Percentiles rank a stretch among this genome's conserved stretches.
These are phyloP conservation scores for Debaryomyces maramus DNA, from an alignment of 805 yeast genomes.

Conservation along the genomic window DNA sequence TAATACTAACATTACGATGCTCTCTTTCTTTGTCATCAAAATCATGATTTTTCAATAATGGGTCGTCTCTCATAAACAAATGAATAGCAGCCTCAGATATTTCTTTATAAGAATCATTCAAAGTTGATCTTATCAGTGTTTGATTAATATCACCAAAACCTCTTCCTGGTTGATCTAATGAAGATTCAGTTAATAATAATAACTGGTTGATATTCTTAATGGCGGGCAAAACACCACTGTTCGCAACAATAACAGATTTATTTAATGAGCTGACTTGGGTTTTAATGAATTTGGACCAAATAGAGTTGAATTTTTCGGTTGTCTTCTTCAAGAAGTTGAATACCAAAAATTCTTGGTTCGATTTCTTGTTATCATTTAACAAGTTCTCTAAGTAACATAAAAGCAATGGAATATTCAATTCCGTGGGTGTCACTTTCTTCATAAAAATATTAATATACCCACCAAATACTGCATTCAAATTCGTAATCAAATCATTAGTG, in stretches of 20 bases:
- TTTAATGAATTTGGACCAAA: slow-evolving; percentile 62
- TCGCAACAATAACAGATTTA: slow-evolving; percentile 35
- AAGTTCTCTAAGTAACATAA: slow-evolving; percentile 29
- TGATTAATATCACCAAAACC: slow-evolving; percentile 17
- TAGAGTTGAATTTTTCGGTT: slow-evolving; percentile 47
- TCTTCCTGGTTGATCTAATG: slow-evolving; percentile 23
- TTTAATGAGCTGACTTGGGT: slow-evolving; percentile 47
- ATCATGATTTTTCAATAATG: slow-evolving; percentile 42
- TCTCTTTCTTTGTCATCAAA: slow-evolving; percentile 46
- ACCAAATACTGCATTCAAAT: slow-evolving; percentile 50
- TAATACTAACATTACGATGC: slow-evolving; percentile 38
- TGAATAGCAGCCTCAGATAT: slow-evolving; percentile 34
- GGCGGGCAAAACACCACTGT: slow-evolving; percentile 35
- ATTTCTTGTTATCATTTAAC: slow-evolving; percentile 39
- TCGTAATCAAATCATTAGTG: slow-evolving; percentile 46
- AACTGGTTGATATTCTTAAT: slow-evolving; percentile 36
- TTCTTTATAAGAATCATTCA: slow-evolving; percentile 31
- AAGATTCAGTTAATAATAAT: slow-evolving; percentile 33
- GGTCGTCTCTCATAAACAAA: slow-evolving; percentile 42
- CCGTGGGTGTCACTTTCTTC: slow-evolving; percentile 38
- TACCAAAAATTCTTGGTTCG: slow-evolving; percentile 64
- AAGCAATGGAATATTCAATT: slow-evolving; percentile 33
- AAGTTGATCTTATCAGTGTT: slow-evolving; percentile 20
- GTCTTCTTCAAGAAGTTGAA: slow-evolving; percentile 51
- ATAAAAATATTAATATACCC: slow-evolving; percentile 34